Evolutionary conservation across 1,284 basidiomycete genomes (phyloP), one percentile per base, ranked within the genome.

Genomic region (Pholiota adiposa): DNA sequence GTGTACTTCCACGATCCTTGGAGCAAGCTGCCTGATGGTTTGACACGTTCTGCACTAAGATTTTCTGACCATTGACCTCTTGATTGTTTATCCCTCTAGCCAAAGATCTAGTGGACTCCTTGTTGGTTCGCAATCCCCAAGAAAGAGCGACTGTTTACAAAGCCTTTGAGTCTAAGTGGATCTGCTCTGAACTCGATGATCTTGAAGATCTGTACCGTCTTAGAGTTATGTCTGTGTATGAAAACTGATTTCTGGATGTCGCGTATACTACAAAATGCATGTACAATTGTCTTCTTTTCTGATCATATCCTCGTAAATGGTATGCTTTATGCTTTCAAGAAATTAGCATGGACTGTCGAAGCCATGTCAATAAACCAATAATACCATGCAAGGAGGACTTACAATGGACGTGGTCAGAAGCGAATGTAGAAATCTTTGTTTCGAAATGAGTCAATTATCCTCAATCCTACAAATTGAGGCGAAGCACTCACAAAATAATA

Each of bases 401-500:
- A 79, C 85, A 89, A 51, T 87, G 83, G 57, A 85, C 78, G 63
- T 90, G 88, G 67, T 88, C 87, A 58, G 75, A 86, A 71, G 80
- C 92, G 82, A 76, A 91, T 69, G 83, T 92, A 73, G 74, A 94
- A 64, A 83, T 93, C 93, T 76, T 79, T 75, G 74, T 5, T 78
- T 79, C 31, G 75, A 76, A 53, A 77, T 74, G 61, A 80, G 71
- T n/a, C n/a, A n/a, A n/a, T n/a, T n/a, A n/a, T n/a, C n/a, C 72
- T 56, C 77, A 74, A 23, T 72, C 74, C 58, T 48, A 65, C 31
- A 31, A 16, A n/a, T n/a, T n/a, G n/a, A 72, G 73, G 73, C 75
- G 41, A 4, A 50, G 34, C 3, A 83, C 93, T 73, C 70, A 95
- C 94, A 69, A 97, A 97, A 76, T 89, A 97, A 75, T 96, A 96